Conservation (phyloP, 2,329 filamentous ascomycete species). For the Lasiodiplodia citricola region DNA sequence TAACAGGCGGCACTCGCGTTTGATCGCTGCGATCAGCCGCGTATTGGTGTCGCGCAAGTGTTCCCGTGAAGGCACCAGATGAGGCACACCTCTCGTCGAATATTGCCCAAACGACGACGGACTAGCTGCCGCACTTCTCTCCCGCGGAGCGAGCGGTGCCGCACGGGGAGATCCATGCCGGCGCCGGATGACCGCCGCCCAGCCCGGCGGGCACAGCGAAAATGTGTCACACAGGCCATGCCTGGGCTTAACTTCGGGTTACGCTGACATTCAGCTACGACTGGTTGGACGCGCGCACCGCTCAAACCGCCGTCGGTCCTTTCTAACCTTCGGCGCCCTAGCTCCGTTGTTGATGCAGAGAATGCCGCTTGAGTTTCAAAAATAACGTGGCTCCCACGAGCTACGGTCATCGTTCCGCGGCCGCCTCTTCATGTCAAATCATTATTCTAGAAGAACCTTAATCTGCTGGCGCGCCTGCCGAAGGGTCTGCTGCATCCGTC, state of each 20-base stretch:
- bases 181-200: background rate
- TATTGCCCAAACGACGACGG: background rate
- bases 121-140: background rate
- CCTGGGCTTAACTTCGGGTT: background rate
- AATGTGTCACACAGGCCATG: no score
- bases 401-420: no score
- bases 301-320: background rate
- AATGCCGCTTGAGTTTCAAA: background rate
- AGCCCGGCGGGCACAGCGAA: no score
- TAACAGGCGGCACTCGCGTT: constrained; percentile 2
- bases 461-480: background rate
- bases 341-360: background rate
- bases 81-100: background rate
- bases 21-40: constrained; percentile 16
- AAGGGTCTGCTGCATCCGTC: background rate
- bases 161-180: background rate
- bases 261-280: background rate
- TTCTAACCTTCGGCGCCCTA: background rate
- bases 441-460: background rate
- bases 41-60: constrained; percentile 3
- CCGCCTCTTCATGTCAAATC: background rate
- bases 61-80: background rate
- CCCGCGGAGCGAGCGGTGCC: background rate
- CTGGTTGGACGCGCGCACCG: background rate
- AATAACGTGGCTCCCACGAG: background rate